Percentiles rank a stretch among this genome's conserved stretches.
Conservation (phyloP, 2,329 filamentous ascomycete genomes). For the Epichloe aotearoae region DNA sequence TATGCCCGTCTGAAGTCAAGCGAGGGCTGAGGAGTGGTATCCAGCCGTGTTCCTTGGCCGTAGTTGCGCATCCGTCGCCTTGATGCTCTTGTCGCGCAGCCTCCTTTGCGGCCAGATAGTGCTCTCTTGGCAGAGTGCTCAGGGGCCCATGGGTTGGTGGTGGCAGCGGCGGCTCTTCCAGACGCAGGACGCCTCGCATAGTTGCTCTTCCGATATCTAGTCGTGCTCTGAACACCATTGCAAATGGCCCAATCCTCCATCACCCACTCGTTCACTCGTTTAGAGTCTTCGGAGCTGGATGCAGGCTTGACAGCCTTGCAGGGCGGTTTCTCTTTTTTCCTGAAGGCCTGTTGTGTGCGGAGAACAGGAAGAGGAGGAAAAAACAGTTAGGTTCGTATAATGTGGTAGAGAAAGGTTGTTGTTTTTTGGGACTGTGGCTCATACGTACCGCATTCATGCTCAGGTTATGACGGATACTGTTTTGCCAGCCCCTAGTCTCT, state of each 20-base stretch:
- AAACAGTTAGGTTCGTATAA: conserved; percentile 1
- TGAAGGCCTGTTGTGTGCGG: conserved; percentile 22
- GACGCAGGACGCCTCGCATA: conserved; percentile 14
- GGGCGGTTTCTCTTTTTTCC: conserved; percentile 23
- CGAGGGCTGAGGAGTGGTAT: background rate
- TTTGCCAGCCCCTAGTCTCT: conserved; percentile 75
- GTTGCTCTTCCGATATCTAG: conserved; percentile 52
- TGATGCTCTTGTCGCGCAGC: conserved; percentile 17
- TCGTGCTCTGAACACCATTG: conserved; percentile 74
- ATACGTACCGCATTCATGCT: conserved; percentile 78
- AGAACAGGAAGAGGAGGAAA: background rate
- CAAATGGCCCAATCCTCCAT: conserved; percentile 56
- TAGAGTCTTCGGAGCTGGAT: conserved; percentile 23
- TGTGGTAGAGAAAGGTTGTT: background rate
- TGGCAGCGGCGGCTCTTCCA: conserved; percentile 4
- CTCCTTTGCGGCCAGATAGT: conserved; percentile 21
- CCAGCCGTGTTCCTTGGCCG: conserved; percentile 6
- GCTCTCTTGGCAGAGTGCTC: conserved; percentile 18
- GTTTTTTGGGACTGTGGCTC: no score
- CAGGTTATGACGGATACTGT: conserved; percentile 88
- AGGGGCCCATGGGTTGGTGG: conserved; percentile 10
- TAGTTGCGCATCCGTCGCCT: conserved; percentile 13
- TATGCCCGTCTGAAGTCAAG: background rate
- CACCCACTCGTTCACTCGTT: conserved; percentile 66
- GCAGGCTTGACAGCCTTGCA: conserved; percentile 13